Evolutionary conservation across 2,329 filamentous ascomycete genomes (phyloP).

Genomic region (Neofusicoccum laricinum): DNA sequence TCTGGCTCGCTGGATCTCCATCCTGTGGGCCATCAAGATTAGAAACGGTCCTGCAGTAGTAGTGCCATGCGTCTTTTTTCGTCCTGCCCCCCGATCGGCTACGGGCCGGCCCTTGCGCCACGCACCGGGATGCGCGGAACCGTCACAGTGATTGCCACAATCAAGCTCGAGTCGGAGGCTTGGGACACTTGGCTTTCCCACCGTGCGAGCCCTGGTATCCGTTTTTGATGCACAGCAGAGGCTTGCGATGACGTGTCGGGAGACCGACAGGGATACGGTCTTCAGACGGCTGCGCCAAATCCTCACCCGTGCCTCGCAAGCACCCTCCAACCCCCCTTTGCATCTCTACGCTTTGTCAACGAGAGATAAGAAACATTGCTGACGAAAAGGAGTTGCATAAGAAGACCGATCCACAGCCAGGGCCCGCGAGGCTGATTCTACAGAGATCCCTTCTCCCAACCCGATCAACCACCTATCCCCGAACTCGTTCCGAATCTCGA

Average conservation of each 20-base stretch:
- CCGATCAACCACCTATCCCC: conserved; percentile 8
- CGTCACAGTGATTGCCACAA: not conserved
- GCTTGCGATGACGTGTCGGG: not conserved
- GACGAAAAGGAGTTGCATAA: not conserved
- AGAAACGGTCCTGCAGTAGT: not conserved
- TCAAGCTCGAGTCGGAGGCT: not conserved
- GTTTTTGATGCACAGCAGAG: not conserved
- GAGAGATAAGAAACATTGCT: not conserved
- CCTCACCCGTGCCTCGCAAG: not conserved
- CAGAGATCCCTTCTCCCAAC: not conserved
- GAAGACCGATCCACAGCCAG: not conserved
- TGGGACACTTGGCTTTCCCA: not conserved
- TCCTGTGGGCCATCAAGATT: not conserved
- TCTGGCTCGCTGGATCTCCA: not conserved
- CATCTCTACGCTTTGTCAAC: not conserved
- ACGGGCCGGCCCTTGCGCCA: conserved; percentile 11
- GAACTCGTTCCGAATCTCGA: not conserved
- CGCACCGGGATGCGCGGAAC: not conserved
- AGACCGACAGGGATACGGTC: not conserved
- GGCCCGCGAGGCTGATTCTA: not conserved
- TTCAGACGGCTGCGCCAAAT: not conserved
- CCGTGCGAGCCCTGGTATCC: not conserved
- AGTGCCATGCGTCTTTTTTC: conserved; percentile 3
- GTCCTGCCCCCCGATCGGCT: not conserved
- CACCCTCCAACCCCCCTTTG: not conserved